These are phyloP conservation scores for Paratinospora sagittata DNA, from an alignment of 164 flowering plant genomes.

Conservation along the genomic window DNA sequence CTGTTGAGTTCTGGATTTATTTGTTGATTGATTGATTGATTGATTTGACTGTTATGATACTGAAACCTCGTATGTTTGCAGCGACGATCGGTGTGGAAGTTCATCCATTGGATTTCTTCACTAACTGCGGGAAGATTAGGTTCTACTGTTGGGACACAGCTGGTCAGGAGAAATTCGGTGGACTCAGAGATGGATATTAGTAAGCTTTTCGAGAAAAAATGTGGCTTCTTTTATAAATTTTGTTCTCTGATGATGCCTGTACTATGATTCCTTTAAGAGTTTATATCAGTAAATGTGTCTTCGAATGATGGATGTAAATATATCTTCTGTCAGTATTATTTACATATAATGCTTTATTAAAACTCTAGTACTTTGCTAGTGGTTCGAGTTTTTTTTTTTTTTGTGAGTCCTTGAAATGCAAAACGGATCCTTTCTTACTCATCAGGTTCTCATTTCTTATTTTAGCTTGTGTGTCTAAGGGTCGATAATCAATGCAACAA, in stretches of 20 bases:
- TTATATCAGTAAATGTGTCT: not conserved
- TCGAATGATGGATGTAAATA: not conserved
- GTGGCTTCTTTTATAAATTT: not conserved
- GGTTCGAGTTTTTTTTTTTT: too few species aligned
- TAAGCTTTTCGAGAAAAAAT: conserved; percentile 23
- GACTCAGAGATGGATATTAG: conserved; percentile 71
- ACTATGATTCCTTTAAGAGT: not conserved
- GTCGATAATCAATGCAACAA: too few species aligned
- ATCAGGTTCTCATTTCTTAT: too few species aligned
- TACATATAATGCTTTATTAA: too few species aligned
- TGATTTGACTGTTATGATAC: not conserved
- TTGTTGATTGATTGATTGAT: not conserved
- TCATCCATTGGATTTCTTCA: conserved; percentile 63
- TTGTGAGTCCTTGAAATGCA: too few species aligned
- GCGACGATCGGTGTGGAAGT: conserved; percentile 70
- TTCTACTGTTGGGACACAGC: conserved; percentile 79
- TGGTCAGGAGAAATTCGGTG: conserved; percentile 69
- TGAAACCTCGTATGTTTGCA: conserved; percentile 10
- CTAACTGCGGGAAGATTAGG: conserved; percentile 56
- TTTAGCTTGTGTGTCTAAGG: too few species aligned
- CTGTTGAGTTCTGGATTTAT: not conserved
- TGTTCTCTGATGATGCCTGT: not conserved
- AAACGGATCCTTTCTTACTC: too few species aligned
- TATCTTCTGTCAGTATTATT: not conserved
- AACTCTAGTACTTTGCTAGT: too few species aligned